Evolutionary conservation across 345 rosid genomes (phyloP).

Genomic region (Sapria himalayana): DNA sequence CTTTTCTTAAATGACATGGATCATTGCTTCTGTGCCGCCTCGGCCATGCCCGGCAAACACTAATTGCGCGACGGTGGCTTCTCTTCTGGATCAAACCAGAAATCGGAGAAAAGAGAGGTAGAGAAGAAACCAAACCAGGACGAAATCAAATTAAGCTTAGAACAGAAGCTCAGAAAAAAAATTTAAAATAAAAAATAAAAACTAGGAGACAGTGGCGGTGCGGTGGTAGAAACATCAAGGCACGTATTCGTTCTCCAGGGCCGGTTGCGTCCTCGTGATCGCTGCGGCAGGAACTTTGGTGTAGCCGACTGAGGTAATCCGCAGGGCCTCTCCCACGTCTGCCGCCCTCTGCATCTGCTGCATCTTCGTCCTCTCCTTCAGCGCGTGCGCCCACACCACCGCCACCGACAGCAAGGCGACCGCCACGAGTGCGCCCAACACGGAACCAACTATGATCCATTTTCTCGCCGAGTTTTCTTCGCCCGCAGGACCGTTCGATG

Average conservation of each 20-base stretch:
- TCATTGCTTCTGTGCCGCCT: no score
- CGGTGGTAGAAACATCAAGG: no score
- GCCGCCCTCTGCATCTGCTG: conserved; percentile 88
- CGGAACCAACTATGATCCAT: conserved; percentile 71
- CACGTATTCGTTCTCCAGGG: conserved; percentile 72
- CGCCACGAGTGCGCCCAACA: conserved; percentile 43
- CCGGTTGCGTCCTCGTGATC: conserved; percentile 73
- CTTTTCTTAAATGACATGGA: no score
- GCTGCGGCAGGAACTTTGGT: conserved; percentile 72
- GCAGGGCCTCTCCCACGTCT: conserved; percentile 68
- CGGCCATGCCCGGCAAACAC: no score
- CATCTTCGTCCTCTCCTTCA: conserved; percentile 42
- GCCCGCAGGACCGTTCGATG: conserved; percentile 7
- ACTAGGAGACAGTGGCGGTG: no score
- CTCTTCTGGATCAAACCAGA: no score
- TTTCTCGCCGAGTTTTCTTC: conserved; percentile 18
- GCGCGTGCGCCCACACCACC: conserved; percentile 30
- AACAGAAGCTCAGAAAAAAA: no score
- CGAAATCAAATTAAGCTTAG: no score
- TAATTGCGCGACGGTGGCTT: no score
- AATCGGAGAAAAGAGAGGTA: no score
- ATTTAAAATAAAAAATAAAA: no score
- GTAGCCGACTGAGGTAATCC: conserved; percentile 58
- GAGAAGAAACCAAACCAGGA: no score
- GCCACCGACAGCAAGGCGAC: conserved; percentile 26